These are phyloP conservation scores for Aquilaria sinensis DNA, from an alignment of 345 rosid species.

Conservation along the genomic window DNA sequence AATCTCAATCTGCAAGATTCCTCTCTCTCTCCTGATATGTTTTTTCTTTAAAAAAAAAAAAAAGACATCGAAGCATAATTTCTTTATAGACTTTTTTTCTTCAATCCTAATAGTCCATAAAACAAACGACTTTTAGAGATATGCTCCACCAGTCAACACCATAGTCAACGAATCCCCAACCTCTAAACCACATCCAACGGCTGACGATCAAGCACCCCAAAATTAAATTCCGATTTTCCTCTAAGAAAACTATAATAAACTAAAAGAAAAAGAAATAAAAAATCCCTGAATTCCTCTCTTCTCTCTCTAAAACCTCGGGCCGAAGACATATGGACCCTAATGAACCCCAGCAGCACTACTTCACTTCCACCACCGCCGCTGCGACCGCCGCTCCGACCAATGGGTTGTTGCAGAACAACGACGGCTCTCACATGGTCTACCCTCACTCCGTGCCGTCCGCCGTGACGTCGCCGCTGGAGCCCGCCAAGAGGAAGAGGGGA, in stretches of 20 bases:
- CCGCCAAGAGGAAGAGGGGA: slow-evolving; percentile 76
- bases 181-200: slow-evolving; percentile 21
- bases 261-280: slow-evolving; percentile 14
- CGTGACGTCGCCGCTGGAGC: slow-evolving; percentile 48
- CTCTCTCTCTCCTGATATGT: background rate
- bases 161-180: slow-evolving; percentile 9
- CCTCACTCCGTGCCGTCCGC: slow-evolving; percentile 68
- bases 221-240: slow-evolving; percentile 10
- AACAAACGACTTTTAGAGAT: background rate
- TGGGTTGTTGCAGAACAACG: slow-evolving; percentile 47
- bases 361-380: slow-evolving; percentile 30
- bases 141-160: slow-evolving; percentile 6
- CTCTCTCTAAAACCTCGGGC: slow-evolving; percentile 26
- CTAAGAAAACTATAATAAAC: slow-evolving; percentile 14
- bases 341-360: slow-evolving; percentile 49
- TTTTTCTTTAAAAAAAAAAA: background rate
- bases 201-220: background rate
- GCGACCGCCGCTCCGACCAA: slow-evolving; percentile 38
- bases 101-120: background rate
- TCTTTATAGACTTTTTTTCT: too few species aligned
- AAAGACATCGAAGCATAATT: background rate
- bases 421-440: slow-evolving; percentile 27
- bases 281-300: slow-evolving; percentile 16
- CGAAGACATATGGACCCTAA: slow-evolving; percentile 52
- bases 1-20: too few species aligned